Percentiles rank a stretch among this genome's conserved stretches.
Conservation (phyloP, 768 basidiomycete species). For the Tricholoma sp. region DNA sequence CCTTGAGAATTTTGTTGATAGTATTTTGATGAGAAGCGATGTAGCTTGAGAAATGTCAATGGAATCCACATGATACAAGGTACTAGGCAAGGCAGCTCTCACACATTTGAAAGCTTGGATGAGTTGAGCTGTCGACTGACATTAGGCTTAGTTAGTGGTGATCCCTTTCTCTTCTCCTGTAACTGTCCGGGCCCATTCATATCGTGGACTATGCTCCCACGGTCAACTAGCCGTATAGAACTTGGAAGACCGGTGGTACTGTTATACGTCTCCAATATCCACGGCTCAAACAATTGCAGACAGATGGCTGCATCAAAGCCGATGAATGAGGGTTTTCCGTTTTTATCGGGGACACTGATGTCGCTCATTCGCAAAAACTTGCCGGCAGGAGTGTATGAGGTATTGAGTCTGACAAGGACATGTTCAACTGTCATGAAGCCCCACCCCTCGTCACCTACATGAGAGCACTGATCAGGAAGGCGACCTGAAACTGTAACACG, state of each 20-base stretch:
- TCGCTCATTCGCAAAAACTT: constrained; percentile 20
- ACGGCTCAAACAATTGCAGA: constrained; percentile 36
- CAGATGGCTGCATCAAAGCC: constrained; percentile 38
- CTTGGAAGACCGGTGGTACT: constrained; percentile 26
- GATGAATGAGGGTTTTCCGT: constrained; percentile 26
- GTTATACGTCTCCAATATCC: constrained; percentile 34
- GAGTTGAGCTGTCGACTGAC: constrained; percentile 16
- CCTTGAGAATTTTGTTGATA: no score
- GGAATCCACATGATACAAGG: no score
- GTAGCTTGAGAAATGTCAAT: no score
- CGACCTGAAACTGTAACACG: background rate
- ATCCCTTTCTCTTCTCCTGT: constrained; percentile 21
- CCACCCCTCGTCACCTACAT: constrained; percentile 22
- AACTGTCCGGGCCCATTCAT: constrained; percentile 9
- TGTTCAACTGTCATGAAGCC: constrained; percentile 32
- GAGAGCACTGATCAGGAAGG: background rate
- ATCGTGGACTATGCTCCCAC: constrained; percentile 22
- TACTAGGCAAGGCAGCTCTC: no score
- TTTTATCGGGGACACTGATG: constrained; percentile 14
- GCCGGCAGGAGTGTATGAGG: constrained; percentile 27
- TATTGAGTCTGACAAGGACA: constrained; percentile 32
- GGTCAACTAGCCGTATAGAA: constrained; percentile 26
- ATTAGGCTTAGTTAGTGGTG: constrained; percentile 13
- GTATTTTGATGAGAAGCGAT: no score
- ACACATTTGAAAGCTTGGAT: no score